phyloP scores from a whole-genome alignment of 495 filamentous ascomycete genomes.

The Xeromyces bisporus region DNA sequence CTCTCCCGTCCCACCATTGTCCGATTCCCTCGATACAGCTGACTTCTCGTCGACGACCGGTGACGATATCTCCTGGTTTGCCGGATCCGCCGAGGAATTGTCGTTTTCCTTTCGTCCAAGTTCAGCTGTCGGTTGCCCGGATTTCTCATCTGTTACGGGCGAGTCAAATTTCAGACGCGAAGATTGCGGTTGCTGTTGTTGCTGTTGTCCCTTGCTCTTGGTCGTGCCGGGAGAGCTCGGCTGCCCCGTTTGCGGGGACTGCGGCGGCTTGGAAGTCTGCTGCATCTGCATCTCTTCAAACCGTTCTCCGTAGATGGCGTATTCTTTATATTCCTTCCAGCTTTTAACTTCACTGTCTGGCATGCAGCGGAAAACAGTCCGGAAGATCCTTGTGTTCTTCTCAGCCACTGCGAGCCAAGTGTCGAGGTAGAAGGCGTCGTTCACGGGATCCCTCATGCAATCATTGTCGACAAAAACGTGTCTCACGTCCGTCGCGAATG shows the following conservation, averaged over 20 bases:
- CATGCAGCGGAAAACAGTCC: slow-evolving; percentile 90
- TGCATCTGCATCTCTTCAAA: slow-evolving; percentile 57
- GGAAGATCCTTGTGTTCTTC: slow-evolving; percentile 88
- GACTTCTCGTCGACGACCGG: slow-evolving; percentile 27
- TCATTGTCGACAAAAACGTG: slow-evolving; percentile 45
- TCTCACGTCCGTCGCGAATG: slow-evolving; percentile 48
- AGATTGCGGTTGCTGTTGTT: slow-evolving; percentile 10
- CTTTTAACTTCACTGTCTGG: slow-evolving; percentile 85
- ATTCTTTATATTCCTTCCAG: slow-evolving; percentile 92
- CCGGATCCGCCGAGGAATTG: slow-evolving; percentile 10
- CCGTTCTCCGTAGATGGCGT: slow-evolving; percentile 55
- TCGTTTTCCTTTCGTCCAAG: slow-evolving; percentile 4
- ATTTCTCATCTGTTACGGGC: slow-evolving; percentile 12
- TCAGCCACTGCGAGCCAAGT: slow-evolving; percentile 77
- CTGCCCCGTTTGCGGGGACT: slow-evolving; percentile 18
- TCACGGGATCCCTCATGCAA: slow-evolving; percentile 71
- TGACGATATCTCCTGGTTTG: slow-evolving; percentile 14
- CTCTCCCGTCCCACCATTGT: slow-evolving; percentile 11
- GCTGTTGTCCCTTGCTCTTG: slow-evolving; percentile 5
- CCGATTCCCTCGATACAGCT: slow-evolving; percentile 14
- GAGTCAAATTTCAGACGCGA: background rate
- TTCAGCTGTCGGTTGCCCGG: slow-evolving; percentile 3
- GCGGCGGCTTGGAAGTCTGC: slow-evolving; percentile 21
- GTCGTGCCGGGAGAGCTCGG: slow-evolving; percentile 27
- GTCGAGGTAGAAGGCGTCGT: slow-evolving; percentile 67